A percentile compares a stretch with the other conserved stretches of the same genome.
phyloP scores from a whole-genome alignment of 805 yeast genomes.

The Pichia nakasei region DNA sequence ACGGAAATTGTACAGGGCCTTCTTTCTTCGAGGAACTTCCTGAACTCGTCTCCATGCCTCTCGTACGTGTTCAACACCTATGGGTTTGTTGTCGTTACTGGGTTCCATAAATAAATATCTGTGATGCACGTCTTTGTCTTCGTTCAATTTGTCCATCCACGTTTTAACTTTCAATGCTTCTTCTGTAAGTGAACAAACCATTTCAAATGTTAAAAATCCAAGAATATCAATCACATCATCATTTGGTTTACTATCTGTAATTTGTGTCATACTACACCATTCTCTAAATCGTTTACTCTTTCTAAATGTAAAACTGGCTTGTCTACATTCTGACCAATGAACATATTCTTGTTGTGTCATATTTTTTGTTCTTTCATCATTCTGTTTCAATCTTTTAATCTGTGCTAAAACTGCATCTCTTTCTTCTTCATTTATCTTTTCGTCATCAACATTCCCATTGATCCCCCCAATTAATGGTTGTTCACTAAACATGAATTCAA shows the following conservation, averaged over 20 bases:
- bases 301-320: slow-evolving; percentile 91
- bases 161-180: slow-evolving; percentile 72
- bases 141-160: slow-evolving; percentile 36
- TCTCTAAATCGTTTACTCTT: slow-evolving; percentile 92
- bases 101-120: slow-evolving; percentile 79
- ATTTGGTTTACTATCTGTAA: slow-evolving; percentile 85
- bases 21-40: slow-evolving; percentile 43
- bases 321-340: slow-evolving; percentile 98
- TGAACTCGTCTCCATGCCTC: slow-evolving; percentile 88
- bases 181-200: slow-evolving; percentile 90
- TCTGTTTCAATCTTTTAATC: slow-evolving; percentile 78
- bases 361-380: slow-evolving; percentile 85
- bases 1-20: slow-evolving; percentile 59
- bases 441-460: slow-evolving; percentile 36
- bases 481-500: slow-evolving; percentile 87
- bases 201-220: slow-evolving; percentile 93
- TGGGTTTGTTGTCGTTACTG: slow-evolving; percentile 71
- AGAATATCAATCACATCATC: slow-evolving; percentile 95
- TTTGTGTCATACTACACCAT: slow-evolving; percentile 83
- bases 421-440: slow-evolving; percentile 68
- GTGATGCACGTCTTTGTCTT: slow-evolving; percentile 25
- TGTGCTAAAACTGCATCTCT: slow-evolving; percentile 83
- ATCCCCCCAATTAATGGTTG: slow-evolving; percentile 65
- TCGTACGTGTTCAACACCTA: slow-evolving; percentile 69
- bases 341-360: slow-evolving; percentile 98